phyloP scores from a whole-genome alignment of 2,329 filamentous ascomycete species.

The Pestalotiopsis fici region DNA sequence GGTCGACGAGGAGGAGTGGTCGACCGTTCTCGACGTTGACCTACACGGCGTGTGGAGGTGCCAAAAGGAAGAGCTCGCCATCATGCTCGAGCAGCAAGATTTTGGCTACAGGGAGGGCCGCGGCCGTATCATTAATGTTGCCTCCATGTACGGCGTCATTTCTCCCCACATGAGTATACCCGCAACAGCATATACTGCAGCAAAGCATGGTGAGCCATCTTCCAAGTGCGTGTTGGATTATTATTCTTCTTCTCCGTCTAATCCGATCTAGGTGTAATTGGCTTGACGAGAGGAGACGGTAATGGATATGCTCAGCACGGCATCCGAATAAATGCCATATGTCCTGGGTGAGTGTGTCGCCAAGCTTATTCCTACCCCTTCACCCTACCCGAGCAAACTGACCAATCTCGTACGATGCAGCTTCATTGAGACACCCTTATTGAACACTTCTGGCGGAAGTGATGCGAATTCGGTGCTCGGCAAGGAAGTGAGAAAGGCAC shows the following conservation, averaged over 20 bases:
- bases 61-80: constrained; percentile 50
- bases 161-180: constrained; percentile 34
- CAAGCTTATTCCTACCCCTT: not conserved
- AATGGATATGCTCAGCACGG: constrained; percentile 47
- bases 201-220: constrained; percentile 47
- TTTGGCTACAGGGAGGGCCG: constrained; percentile 40
- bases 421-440: constrained; percentile 44
- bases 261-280: constrained; percentile 37
- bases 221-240: not conserved
- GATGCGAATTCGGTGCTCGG: constrained; percentile 32
- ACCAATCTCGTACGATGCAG: constrained; percentile 20
- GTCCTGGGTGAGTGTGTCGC: constrained; percentile 42
- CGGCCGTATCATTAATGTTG: constrained; percentile 55
- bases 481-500: constrained; percentile 35
- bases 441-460: constrained; percentile 24
- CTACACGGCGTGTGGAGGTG: constrained; percentile 59
- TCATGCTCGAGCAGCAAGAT: constrained; percentile 53
- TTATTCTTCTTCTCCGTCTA: not conserved
- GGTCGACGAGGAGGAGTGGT: constrained; percentile 46
- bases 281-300: constrained; percentile 39
- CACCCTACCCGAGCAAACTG: not conserved
- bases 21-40: constrained; percentile 52
- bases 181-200: constrained; percentile 48
- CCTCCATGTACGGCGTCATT: constrained; percentile 52
- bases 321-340: constrained; percentile 64